Evolutionary conservation across 2,329 filamentous ascomycete species (phyloP).

Genomic region (Pyrenophora teres): DNA sequence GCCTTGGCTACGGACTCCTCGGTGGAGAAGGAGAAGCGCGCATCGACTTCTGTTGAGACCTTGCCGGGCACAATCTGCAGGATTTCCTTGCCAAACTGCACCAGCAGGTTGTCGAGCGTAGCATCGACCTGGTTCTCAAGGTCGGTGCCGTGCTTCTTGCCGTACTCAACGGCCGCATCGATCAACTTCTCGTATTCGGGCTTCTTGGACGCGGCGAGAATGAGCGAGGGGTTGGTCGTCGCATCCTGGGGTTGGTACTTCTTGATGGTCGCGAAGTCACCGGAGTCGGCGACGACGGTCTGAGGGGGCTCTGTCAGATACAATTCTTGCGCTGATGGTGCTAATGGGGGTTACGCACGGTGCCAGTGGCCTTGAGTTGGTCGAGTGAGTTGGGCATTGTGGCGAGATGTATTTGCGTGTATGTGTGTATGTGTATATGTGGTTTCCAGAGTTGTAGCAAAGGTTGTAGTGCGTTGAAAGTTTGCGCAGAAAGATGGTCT

Average conservation of each 20-base stretch:
- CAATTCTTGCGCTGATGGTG: constrained; percentile 12
- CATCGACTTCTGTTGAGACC: constrained; percentile 98
- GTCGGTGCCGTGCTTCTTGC: constrained; percentile 72
- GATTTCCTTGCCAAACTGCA: constrained; percentile 98
- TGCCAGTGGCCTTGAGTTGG: constrained; percentile 95
- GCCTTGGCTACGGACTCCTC: constrained; percentile 93
- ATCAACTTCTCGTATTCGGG: constrained; percentile 92
- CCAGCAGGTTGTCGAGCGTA: constrained; percentile 89
- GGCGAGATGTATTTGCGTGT: constrained; percentile 11
- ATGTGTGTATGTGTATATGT: constrained; percentile 19
- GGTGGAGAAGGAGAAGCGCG: constrained; percentile 92
- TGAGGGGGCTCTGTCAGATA: constrained; percentile 46
- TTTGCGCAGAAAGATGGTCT: constrained; percentile 25
- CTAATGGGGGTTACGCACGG: constrained; percentile 66
- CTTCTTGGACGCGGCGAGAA: constrained; percentile 98
- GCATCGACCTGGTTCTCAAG: constrained; percentile 84
- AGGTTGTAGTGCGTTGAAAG: constrained; percentile 14
- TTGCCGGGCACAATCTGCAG: constrained; percentile 96
- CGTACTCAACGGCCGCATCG: constrained; percentile 80
- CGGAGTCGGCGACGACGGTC: constrained; percentile 97
- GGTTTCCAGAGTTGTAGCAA: constrained; percentile 10
- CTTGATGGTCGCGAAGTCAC: constrained; percentile 82
- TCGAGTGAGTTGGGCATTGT: constrained; percentile 88
- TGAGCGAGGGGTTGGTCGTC: constrained; percentile 98
- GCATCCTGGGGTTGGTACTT: constrained; percentile 99